phyloP scores from a whole-genome alignment of 805 yeast genomes.

The Hanseniaspora lachancei region DNA sequence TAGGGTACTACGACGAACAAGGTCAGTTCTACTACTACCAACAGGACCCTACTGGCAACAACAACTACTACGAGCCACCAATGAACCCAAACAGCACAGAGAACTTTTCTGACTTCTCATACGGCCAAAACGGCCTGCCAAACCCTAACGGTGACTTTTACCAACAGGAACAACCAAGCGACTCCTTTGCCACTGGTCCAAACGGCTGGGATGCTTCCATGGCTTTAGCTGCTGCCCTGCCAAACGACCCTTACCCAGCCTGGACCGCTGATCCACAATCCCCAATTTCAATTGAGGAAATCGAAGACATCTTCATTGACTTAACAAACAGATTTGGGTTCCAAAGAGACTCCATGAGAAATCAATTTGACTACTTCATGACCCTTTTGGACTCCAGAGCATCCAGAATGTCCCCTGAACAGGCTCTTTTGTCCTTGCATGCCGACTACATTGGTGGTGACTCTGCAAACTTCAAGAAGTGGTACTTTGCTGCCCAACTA shows the following conservation, averaged over 20 bases:
- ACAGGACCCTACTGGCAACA: conserved; percentile 22
- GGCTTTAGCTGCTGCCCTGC: conserved; percentile 46
- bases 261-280: conserved; percentile 96
- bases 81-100: conserved; percentile 38
- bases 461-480: conserved; percentile 68
- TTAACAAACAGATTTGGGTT: conserved; percentile 73
- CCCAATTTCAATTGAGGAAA: conserved; percentile 70
- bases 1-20: conserved; percentile 31
- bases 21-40: conserved; percentile 39
- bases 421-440: conserved; percentile 67
- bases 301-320: conserved; percentile 76
- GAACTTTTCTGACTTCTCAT: conserved; percentile 54
- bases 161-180: conserved; percentile 78
- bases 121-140: conserved; percentile 40
- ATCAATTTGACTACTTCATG: conserved; percentile 81
- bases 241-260: conserved; percentile 95
- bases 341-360: conserved; percentile 88
- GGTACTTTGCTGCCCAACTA: conserved; percentile 82
- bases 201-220: conserved; percentile 20
- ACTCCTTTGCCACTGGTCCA: conserved; percentile 36
- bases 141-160: conserved; percentile 56
- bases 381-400: conserved; percentile 69
- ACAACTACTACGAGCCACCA: conserved; percentile 19
- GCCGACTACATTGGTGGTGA: conserved; percentile 87
- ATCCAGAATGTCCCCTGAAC: conserved; percentile 81